These are phyloP conservation scores for Magnusiomyces suaveolens DNA, from an alignment of 1,139 yeast species.

Conservation along the genomic window DNA sequence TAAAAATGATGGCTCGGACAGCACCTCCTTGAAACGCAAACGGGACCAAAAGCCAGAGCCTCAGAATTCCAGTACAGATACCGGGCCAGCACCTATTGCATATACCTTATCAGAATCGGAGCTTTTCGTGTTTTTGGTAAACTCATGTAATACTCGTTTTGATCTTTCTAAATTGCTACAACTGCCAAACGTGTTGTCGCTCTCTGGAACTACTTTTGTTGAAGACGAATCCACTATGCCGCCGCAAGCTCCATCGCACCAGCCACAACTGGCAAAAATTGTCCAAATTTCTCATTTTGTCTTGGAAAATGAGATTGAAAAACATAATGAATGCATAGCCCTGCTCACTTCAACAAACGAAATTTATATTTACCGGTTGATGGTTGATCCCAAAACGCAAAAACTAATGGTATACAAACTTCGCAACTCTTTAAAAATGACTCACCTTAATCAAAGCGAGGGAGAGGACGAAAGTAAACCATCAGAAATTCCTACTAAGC, in stretches of 20 bases:
- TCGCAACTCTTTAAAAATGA: constrained; percentile 35
- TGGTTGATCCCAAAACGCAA: constrained; percentile 23
- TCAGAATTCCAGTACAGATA: not conserved
- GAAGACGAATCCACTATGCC: constrained; percentile 1
- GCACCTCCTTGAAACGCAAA: not conserved
- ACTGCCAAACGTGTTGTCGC: not conserved
- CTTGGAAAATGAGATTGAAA: not conserved
- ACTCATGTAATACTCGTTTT: not conserved
- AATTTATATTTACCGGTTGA: constrained; percentile 46
- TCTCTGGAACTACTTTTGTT: not conserved
- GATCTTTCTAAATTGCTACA: not conserved
- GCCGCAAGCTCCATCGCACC: not conserved
- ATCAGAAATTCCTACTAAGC: constrained; percentile 1
- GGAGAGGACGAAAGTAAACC: constrained; percentile 48
- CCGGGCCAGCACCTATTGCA: not conserved
- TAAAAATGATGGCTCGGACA: no score
- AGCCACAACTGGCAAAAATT: not conserved
- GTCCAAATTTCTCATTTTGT: constrained; percentile 1
- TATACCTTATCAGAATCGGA: not conserved
- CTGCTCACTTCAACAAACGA: constrained; percentile 76
- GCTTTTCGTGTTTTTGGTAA: not conserved
- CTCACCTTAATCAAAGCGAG: constrained; percentile 43
- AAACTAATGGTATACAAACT: constrained; percentile 43
- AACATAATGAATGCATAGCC: constrained; percentile 50
- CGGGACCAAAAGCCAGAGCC: not conserved